Evolutionary conservation across 441 rosid species (phyloP), one percentile per base, ranked within the genome.

Genomic region (Erodium texanum): DNA sequence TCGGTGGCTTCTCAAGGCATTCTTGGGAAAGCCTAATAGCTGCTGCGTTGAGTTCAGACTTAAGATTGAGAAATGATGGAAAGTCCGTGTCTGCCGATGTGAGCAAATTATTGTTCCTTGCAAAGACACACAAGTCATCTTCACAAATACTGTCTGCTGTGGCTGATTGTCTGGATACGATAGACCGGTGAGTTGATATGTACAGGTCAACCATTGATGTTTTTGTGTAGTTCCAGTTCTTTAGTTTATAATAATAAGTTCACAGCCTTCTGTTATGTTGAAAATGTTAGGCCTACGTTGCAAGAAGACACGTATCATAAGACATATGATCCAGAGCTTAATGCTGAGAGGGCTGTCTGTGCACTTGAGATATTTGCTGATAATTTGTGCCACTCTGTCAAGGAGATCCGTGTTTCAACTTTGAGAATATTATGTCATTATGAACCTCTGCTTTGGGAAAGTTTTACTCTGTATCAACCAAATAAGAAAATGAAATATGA

Each of bases 1-100:
- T 85, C 71, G 82, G 82, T 14, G 90, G 87, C 74, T 68, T 84
- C 70, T 41, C 76, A 24, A 86, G 77, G 69, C 63, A 69, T 73
- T 79, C 75, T 75, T 92, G 95, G 97, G 86, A 86, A 78, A 82
- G 90, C 80, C 77, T 95, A 67, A 64, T 87, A 70, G 98, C 93
- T 71, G 82, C 87, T 82, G 82, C 91, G 74, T 74, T 95, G 71
- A 70, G 80, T 79, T 84, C 93, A 61, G 76, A 73, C 79, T 66
- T 70, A 80, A 86, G 76, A 73, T 71, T 71, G 62, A 67, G 66
- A 52, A 29, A 20, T 59, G 72, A 64, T 20, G 67, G 80, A 70
- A 74, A 71, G 20, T 48, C 63, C 69, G 83, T 75, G 59, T 63
- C 68, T 74, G 83, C 70, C 70, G 92, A 84, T 76, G 72, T 81